These are phyloP conservation scores for Didymella glomerata DNA, from an alignment of 2,329 filamentous ascomycete genomes.

Conservation along the genomic window DNA sequence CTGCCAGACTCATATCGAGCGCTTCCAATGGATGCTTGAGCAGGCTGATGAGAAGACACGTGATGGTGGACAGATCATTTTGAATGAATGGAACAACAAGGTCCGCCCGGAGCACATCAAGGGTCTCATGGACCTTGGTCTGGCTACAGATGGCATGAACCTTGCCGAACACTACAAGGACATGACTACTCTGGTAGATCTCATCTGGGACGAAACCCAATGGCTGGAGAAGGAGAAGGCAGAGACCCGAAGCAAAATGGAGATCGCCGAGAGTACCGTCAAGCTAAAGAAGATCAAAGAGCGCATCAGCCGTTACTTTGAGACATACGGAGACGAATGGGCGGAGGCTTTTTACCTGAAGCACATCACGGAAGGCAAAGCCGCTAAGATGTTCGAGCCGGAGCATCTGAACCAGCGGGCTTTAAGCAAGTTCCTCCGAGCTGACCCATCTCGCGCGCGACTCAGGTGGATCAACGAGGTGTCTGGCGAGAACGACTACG, in stretches of 20 bases:
- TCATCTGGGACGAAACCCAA: slow-evolving; percentile 57
- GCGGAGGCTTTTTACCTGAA: slow-evolving; percentile 82
- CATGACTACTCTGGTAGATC: slow-evolving; percentile 67
- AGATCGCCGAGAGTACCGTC: slow-evolving; percentile 45
- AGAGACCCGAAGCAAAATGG: slow-evolving; percentile 45
- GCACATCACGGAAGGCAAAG: slow-evolving; percentile 66
- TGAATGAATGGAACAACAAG: slow-evolving; percentile 51
- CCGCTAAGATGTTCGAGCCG: slow-evolving; percentile 65
- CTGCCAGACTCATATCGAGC: slow-evolving; percentile 67
- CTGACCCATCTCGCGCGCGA: slow-evolving; percentile 74
- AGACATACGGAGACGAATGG: slow-evolving; percentile 71
- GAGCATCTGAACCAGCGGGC: slow-evolving; percentile 74
- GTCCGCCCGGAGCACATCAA: slow-evolving; percentile 55
- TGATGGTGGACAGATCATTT: slow-evolving; percentile 60
- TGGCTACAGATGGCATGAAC: slow-evolving; percentile 65
- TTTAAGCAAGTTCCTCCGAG: slow-evolving; percentile 80
- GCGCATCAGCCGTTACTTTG: slow-evolving; percentile 63
- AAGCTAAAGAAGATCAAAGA: slow-evolving; percentile 56
- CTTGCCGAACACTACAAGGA: slow-evolving; percentile 70
- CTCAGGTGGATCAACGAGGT: slow-evolving; percentile 97
- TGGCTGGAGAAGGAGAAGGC: slow-evolving; percentile 49
- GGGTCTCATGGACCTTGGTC: slow-evolving; percentile 58
- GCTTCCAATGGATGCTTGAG: slow-evolving; percentile 65
- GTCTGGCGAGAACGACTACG: slow-evolving; percentile 75
- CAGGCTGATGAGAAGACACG: slow-evolving; percentile 60